These are phyloP conservation scores for Zygotorulaspora florentina DNA, from an alignment of 805 yeast genomes.

Conservation along the genomic window DNA sequence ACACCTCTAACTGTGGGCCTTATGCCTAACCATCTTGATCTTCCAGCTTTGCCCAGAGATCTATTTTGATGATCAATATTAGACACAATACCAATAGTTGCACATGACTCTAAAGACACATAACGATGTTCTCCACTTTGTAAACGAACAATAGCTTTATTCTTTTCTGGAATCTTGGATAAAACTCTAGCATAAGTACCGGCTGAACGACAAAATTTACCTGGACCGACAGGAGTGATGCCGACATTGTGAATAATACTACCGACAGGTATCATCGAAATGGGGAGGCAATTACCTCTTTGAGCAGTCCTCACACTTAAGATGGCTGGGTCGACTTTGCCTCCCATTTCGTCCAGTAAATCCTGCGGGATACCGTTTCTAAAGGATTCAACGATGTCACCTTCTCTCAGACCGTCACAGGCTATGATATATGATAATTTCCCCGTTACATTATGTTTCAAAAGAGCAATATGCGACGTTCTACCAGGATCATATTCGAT, in stretches of 20 bases:
- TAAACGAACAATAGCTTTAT: conserved; percentile 72
- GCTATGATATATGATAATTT: conserved; percentile 79
- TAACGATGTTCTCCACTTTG: conserved; percentile 94
- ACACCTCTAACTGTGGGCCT: conserved; percentile 97
- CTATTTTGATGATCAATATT: conserved; percentile 88
- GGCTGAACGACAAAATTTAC: conserved; percentile 87
- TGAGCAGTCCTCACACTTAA: conserved; percentile 81
- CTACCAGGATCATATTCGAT: conserved; percentile 96
- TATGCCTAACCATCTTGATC: conserved; percentile 85
- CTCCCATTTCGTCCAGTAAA: conserved; percentile 79
- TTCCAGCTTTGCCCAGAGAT: conserved; percentile 94
- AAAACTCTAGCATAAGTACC: conserved; percentile 90
- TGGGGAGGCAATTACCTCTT: conserved; percentile 92
- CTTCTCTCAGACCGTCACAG: conserved; percentile 86
- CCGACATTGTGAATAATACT: conserved; percentile 86
- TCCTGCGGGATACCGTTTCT: conserved; percentile 81
- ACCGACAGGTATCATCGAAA: conserved; percentile 92
- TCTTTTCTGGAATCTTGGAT: conserved; percentile 66
- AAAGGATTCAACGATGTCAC: conserved; percentile 86
- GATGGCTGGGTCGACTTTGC: conserved; percentile 87
- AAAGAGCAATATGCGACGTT: conserved; percentile 85
- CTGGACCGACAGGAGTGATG: conserved; percentile 68
- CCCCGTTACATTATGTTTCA: conserved; percentile 60
- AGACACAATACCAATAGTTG: conserved; percentile 89
- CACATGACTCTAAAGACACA: conserved; percentile 79